A percentile compares a stretch with the other conserved stretches of the same genome.
Conservation (phyloP, 441 rosid genomes). For the Daphne laureola region DNA sequence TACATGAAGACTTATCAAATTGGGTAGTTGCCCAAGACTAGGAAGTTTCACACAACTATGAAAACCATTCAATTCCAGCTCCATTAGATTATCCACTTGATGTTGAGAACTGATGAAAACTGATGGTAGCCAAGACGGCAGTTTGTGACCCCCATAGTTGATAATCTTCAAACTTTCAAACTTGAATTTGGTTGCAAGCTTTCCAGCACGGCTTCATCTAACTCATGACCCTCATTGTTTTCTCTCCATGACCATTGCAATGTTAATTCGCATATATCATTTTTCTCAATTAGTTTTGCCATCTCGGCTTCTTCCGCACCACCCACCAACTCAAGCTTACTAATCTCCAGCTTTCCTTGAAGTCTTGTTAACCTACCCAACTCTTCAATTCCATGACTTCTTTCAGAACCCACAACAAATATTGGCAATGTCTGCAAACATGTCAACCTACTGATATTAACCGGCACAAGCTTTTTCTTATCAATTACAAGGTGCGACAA, state of each 20-base stretch:
- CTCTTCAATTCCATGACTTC: conserved; percentile 7
- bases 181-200: neutral
- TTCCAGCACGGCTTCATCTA: neutral
- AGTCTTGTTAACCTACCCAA: neutral
- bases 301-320: neutral
- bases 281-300: neutral
- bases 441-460: too few species aligned
- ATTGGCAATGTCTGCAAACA: too few species aligned
- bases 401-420: conserved; percentile 3
- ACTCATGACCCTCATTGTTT: neutral
- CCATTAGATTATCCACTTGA: neutral
- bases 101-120: neutral
- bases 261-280: neutral
- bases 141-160: neutral
- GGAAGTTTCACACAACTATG: too few species aligned
- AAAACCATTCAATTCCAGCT: neutral
- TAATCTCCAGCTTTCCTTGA: neutral
- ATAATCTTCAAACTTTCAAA: neutral
- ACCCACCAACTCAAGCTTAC: neutral
- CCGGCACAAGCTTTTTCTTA: too few species aligned
- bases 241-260: neutral
- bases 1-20: too few species aligned
- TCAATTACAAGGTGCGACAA: too few species aligned
- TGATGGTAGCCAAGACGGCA: neutral
- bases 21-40: too few species aligned